These are phyloP conservation scores for Fereydounia khargensis DNA, from an alignment of 1,284 basidiomycete genomes.

Conservation along the genomic window DNA sequence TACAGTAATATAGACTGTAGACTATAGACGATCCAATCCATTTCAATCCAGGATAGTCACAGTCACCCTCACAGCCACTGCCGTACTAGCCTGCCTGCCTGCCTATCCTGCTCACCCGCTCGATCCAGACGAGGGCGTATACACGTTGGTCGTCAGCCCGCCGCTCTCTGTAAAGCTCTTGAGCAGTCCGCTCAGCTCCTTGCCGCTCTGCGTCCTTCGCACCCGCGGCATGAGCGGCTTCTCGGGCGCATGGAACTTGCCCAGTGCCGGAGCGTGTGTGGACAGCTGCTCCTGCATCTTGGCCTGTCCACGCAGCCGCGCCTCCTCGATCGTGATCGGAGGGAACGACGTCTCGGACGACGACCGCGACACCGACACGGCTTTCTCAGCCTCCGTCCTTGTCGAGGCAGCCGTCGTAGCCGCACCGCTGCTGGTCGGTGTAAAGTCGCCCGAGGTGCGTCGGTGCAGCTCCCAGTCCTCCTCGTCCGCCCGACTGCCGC, in stretches of 20 bases:
- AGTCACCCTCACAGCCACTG: too few species aligned
- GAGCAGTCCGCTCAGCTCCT: constrained; percentile 24
- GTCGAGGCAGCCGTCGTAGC: constrained; percentile 2
- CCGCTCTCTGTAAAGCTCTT: constrained; percentile 30
- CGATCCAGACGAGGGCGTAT: constrained; percentile 8
- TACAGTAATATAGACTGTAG: too few species aligned
- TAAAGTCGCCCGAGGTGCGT: constrained; percentile 11
- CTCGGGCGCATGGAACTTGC: constrained; percentile 39
- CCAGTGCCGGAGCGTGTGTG: constrained; percentile 31
- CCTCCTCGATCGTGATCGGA: constrained; percentile 43
- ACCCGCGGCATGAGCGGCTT: constrained; percentile 41
- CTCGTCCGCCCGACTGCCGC: constrained; percentile 12
- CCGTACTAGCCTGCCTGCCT: too few species aligned
- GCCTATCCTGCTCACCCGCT: not conserved
- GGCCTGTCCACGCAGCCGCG: constrained; percentile 32
- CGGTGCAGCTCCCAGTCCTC: constrained; percentile 37
- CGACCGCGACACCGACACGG: not conserved
- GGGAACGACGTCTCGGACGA: constrained; percentile 9
- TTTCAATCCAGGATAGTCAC: too few species aligned
- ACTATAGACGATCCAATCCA: too few species aligned
- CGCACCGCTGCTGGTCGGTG: constrained; percentile 4
- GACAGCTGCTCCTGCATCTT: constrained; percentile 41
- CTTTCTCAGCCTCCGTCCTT: constrained; percentile 9
- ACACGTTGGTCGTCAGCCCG: constrained; percentile 32
- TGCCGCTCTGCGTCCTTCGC: constrained; percentile 28